Base-by-base conservation (phyloP, 1,284 basidiomycete genomes). In the Malassezia caprae region DNA sequence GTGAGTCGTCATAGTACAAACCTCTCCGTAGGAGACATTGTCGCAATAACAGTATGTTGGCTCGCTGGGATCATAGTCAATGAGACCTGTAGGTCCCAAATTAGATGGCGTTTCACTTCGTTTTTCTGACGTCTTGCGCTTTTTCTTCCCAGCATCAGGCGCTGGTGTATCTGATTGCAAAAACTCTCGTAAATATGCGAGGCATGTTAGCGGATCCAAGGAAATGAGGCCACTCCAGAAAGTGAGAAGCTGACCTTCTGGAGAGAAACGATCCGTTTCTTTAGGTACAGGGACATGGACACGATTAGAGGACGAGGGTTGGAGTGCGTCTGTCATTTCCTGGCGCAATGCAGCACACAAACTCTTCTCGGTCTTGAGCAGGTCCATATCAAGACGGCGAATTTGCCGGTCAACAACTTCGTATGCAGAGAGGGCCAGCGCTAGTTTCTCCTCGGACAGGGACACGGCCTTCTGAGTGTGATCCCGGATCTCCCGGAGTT, bases 1-100 rank as follows among this genome's bases (percentile, higher is more conserved):
- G 32, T 50, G n/a, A 41, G 32, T 32, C 24, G 24, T 54, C n/a
- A 42, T 21, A 45, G n/a, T 13, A 60, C 72, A 54, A 48, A 76
- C 73, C 48, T 77, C 64, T 42, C 78, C 79, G 44, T 74, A 77
- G 2, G 76, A 78, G 19, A 78, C 77, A 37, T 77, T 67, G 46
- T 78, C 65, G 64, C 79, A 80, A 65, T 78, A 78, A 63, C 79
- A 80, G 63, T 79, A 80, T 24, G 69, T 73, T 28, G 78, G 79
- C 62, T 80, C 79, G 59, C 77, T 78, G 1, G 77, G 77, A 46
- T 64, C 65, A 31, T 70, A 61, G 6, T 72, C 67, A 61, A 72
- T 67, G 21, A 65, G 63, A 8, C 37, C 47, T 2, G 61, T 12
- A 4, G 44, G 28, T 13, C 26, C 21, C 8, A 34, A 17, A n/a